A percentile compares a stretch with the other conserved stretches of the same genome.
Evolutionary conservation across 805 yeast genomes (phyloP).

Genomic region (Saccharomyces kudriavzevii): DNA sequence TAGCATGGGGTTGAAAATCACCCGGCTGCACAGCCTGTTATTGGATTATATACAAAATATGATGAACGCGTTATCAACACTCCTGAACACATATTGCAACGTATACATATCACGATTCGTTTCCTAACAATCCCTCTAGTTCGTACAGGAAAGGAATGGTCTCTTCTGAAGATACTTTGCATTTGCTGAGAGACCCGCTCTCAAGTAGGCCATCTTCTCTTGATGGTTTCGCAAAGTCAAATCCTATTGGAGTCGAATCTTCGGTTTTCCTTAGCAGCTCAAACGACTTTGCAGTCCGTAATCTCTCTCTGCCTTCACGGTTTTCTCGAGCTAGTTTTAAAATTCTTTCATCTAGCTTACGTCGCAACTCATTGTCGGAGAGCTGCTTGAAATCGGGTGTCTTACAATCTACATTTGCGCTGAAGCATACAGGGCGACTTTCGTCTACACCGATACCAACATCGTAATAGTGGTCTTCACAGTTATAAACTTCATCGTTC

Average conservation of each 20-base stretch:
- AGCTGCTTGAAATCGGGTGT: conserved; percentile 7
- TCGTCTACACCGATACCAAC: conserved; percentile 1
- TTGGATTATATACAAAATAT: background rate
- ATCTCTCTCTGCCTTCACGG: conserved; percentile 19
- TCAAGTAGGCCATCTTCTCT: background rate
- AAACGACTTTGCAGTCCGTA: conserved; percentile 28
- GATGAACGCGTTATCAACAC: background rate
- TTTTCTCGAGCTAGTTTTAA: conserved; percentile 25
- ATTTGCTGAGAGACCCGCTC: conserved; percentile 16
- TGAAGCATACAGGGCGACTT: background rate
- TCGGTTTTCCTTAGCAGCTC: conserved; percentile 15
- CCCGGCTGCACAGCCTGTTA: background rate
- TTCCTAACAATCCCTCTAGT: conserved; percentile 18
- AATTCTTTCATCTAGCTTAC: conserved; percentile 24
- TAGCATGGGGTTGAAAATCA: background rate
- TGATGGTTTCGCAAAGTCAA: background rate
- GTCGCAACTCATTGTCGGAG: conserved; percentile 25
- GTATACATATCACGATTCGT: conserved; percentile 1
- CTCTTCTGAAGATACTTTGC: conserved; percentile 22
- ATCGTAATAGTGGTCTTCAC: background rate
- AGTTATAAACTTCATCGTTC: conserved; percentile 1
- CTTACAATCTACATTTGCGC: conserved; percentile 1
- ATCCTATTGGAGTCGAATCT: conserved; percentile 1
- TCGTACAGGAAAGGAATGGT: conserved; percentile 27
- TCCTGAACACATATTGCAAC: background rate